Percentiles rank a stretch among this genome's conserved stretches.
Evolutionary conservation across 495 filamentous ascomycete species (phyloP).

Genomic region (Annulohypoxylon stygium): DNA sequence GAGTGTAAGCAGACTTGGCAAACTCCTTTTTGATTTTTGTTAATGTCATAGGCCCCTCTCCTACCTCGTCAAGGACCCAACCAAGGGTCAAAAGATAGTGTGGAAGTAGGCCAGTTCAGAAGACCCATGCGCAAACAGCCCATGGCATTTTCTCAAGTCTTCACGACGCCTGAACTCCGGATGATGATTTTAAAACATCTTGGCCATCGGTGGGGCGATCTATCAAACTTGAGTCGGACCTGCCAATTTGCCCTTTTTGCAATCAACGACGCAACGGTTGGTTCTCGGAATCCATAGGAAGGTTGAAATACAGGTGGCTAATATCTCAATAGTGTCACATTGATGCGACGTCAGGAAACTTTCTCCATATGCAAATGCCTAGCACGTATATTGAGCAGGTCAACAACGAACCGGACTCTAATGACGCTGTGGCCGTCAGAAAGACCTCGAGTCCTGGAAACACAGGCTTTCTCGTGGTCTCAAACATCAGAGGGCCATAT

Average conservation of each 20-base stretch:
- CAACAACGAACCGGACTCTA: no score
- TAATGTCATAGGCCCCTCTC: constrained; percentile 36
- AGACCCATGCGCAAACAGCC: constrained; percentile 19
- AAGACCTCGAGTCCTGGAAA: not conserved
- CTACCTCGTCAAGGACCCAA: not conserved
- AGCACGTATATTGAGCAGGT: no score
- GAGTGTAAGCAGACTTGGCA: no score
- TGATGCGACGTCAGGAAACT: constrained; percentile 16
- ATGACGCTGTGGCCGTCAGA: no score
- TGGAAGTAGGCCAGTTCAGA: not conserved
- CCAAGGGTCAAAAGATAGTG: no score
- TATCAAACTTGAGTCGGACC: constrained; percentile 34
- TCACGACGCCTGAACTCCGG: constrained; percentile 31
- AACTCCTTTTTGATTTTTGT: not conserved
- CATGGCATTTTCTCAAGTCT: not conserved
- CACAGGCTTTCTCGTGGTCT: constrained; percentile 10
- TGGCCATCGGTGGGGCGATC: constrained; percentile 37
- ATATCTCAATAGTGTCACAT: constrained; percentile 25
- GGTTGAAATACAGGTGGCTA: not conserved
- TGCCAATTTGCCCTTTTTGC: constrained; percentile 35
- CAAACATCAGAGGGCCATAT: constrained; percentile 6
- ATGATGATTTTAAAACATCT: constrained; percentile 18
- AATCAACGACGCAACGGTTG: constrained; percentile 16
- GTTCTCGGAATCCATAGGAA: not conserved
- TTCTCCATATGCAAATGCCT: constrained; percentile 21